Evolutionary conservation across 495 filamentous ascomycete genomes (phyloP), one percentile per base, ranked within the genome.

Genomic region (Aspergillus coremiiformis): DNA sequence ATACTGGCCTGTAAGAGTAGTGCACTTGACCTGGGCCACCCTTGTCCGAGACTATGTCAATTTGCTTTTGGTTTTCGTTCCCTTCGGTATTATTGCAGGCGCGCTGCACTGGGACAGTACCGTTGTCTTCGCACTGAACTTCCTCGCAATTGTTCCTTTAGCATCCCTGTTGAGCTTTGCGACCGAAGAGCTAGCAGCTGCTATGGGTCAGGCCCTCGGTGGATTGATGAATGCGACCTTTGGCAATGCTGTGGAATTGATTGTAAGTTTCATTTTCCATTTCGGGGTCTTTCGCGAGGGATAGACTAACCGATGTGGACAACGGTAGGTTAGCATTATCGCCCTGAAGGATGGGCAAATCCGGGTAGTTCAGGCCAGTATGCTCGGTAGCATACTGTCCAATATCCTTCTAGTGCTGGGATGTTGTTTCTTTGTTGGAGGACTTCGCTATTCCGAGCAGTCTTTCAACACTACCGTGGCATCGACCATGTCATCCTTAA

Each of bases 231-330:
- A 98, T 75, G 93, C 93, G 22, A 94, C 89, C 6, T 96, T 95
- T 72, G 93, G 93, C 35, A 98, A 98, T 76, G 93, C 93, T 0
- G 92, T 96, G n/a, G 93, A 98, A 62, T 70, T 97, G 60, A 98
- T 98, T 74, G 93, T 95, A 75, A 62, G 86, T 64, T 6, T 22
- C 21, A 48, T 39, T 48, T 26, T 61, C 52, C 44, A 15, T 53
- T 46, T 33, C 32, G 24, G 47, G n/a, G 43, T 11, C 27, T 54
- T 20, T 33, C 12, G 29, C 23, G 33, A 12, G 1, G 4, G 26
- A 14, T 35, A 41, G 33, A 21, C 55, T 64, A 49, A 63, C 53
- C 21, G 47, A 37, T 8, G n/a, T 20, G 4, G 21, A 24, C 23
- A 54, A 53, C 4, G 48, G 49, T 63, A 95, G 90, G 90, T 97